Percentiles rank a stretch among this genome's conserved stretches.
Evolutionary conservation across 345 rosid genomes (phyloP).

Genomic region (Pelargonium nanum): DNA sequence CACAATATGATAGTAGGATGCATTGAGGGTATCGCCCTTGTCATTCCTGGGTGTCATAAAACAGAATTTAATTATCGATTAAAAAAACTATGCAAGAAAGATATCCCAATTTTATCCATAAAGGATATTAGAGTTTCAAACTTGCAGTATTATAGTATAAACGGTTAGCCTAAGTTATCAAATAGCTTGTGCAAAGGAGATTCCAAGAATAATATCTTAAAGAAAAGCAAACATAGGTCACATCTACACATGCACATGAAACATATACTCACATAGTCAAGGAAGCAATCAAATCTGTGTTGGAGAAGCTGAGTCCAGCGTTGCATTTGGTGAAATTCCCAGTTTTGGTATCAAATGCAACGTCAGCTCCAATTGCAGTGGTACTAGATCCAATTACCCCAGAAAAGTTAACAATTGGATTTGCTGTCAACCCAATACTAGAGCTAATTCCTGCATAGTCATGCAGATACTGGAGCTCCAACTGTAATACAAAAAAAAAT

Average conservation of each 20-base stretch:
- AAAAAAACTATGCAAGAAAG: too few relatives aligned
- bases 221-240: neutral
- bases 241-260: too few relatives aligned
- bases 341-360: conserved; percentile 68
- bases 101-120: too few relatives aligned
- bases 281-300: conserved; percentile 60
- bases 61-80: too few relatives aligned
- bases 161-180: too few relatives aligned
- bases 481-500: conserved; percentile 26
- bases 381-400: conserved; percentile 61
- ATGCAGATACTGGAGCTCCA: conserved; percentile 84
- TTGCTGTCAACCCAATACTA: conserved; percentile 73
- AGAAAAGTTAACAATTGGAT: conserved; percentile 70
- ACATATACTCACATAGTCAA: conserved; percentile 49
- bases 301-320: conserved; percentile 64
- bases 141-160: too few relatives aligned
- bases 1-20: conserved; percentile 68
- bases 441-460: conserved; percentile 74
- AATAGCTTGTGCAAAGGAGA: too few relatives aligned
- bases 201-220: too few relatives aligned
- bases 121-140: too few relatives aligned
- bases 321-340: conserved; percentile 70
- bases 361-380: conserved; percentile 61
- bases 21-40: conserved; percentile 56
- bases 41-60: conserved; percentile 51